Conservation (phyloP, 306 rosid genomes). For the Myrica gale region DNA sequence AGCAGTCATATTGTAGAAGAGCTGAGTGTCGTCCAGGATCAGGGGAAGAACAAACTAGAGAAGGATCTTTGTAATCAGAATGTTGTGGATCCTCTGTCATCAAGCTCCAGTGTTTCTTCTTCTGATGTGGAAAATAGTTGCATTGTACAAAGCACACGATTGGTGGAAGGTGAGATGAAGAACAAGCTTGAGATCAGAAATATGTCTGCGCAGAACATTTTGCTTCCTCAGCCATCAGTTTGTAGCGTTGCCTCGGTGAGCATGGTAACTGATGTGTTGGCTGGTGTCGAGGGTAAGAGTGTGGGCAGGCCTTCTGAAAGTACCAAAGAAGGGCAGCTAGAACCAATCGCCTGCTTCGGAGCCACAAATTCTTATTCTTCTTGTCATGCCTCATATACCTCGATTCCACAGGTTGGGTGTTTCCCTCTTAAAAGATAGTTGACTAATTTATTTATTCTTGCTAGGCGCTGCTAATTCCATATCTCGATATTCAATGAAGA, state of each 20-base stretch:
- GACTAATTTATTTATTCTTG: not conserved
- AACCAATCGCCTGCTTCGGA: conserved; percentile 23
- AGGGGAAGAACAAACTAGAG: conserved; percentile 27
- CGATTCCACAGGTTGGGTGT: conserved; percentile 55
- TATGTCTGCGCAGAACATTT: conserved; percentile 6
- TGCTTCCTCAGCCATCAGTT: conserved; percentile 25
- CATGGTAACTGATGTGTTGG: conserved; percentile 15
- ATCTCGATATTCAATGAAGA: not conserved
- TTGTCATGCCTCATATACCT: conserved; percentile 28
- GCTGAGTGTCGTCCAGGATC: conserved; percentile 12
- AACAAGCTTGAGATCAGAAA: conserved; percentile 21
- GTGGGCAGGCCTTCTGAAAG: conserved; percentile 16
- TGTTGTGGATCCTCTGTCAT: conserved; percentile 15
- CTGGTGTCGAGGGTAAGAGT: conserved; percentile 25
- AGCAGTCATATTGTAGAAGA: conserved; percentile 22
- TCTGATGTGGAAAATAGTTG: conserved; percentile 17
- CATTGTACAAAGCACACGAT: conserved; percentile 25
- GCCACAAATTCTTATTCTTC: conserved; percentile 34
- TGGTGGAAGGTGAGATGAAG: conserved; percentile 29
- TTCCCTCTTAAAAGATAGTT: conserved; percentile 10
- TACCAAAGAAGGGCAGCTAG: conserved; percentile 29
- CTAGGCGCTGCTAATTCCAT: not conserved
- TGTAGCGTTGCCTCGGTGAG: not conserved
- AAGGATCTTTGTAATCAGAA: conserved; percentile 21
- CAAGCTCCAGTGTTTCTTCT: conserved; percentile 19